Evolutionary conservation across 345 rosid species (phyloP), one percentile per base, ranked within the genome.

Genomic region (Eutrema yunnanense): DNA sequence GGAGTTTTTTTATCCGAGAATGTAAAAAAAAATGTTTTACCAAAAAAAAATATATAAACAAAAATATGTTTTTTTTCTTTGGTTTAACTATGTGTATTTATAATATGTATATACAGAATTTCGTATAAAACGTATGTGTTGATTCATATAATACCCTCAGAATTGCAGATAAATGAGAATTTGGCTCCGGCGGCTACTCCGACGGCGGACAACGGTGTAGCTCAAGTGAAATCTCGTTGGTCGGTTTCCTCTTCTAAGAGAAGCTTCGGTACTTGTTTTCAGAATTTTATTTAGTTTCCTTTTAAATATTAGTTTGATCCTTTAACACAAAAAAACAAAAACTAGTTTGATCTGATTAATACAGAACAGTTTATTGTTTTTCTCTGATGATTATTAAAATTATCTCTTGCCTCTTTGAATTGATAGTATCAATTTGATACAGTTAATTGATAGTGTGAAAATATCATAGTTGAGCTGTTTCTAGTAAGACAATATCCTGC

Each of bases 201-300:
- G 16, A 49, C 13, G 62, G 62, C 3, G 40, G 60, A 5, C 12
- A 62, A 12, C 10, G 52, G 57, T 54, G 51, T 47, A 7, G 49
- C 37, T 34, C 55, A 42, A 43, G 9, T 68, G 42, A 75, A 44
- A 52, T 44, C 54, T 75, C 73, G 69, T 1, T 61, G 63, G 69
- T 75, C 73, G 27, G 60, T 75, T 67, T 60, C 73, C 37, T 68
- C 73, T 60, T 60, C 79, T 52, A 61, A 42, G 11, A 74, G 52
- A 75, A 75, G 73, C 50, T 60, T 51, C 8, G 79, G 79, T 75
- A 75, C 54, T 13, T 37, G 2, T 47, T 73, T 34, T 40, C 14
- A 16, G 2, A 29, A 22, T 71, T 14, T 32, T 26, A 6, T 33
- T 41, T 0, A 9, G 8, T 58, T 14, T 55, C 13, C 3, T 43